Base-by-base conservation (phyloP, 1,139 yeast species). In the Candida freyschussii region DNA sequence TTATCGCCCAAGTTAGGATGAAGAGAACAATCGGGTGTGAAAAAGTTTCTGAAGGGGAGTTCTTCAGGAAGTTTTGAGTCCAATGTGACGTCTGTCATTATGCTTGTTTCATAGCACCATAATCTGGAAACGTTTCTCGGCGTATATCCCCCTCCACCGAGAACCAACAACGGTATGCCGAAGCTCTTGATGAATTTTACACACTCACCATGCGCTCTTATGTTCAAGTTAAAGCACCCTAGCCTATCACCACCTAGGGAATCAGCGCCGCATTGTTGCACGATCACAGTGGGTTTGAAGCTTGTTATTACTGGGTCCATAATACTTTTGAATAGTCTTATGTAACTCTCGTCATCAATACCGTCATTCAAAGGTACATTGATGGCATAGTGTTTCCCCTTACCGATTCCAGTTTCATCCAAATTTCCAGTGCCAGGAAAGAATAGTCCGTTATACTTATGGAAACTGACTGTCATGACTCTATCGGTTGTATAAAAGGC, bases 91-190 rank as follows among this genome's bases (percentile, higher is more conserved):
- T 85, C 91, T 37, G 86, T 78, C 53, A 89, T 68, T 3, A 91
- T 74, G 27, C 95, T 80, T 0, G 98, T 93, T 57, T 91, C 98
- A 55, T 83, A 87, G 29, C 96, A 77, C 98, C 98, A 91, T 24
- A 91, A 68, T 41, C 98, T 67, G 9, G 95, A 82, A 7, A 91
- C 98, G 53, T 91, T 91, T 48, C 96, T 73, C 34, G 96, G 95
- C 0, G 98, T 91, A 58, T 91, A 91, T 4, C 98, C 98, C 34
- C 98, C 98, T 21, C 98, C 98, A 17, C 98, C 98, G 11, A 91
- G 62, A 10, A 91, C 96, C 57, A 91, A 65, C 75, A 86, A 68
- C 6, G 97, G 97, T 3, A 91, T 65, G 6, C 89, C 87, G 57
- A 89, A 89, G 15, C 89, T 73, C 54, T 82, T 83, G 36, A 89